Conservation (phyloP, 495 filamentous ascomycete species). For the Aspergillus sclerotioniger region DNA sequence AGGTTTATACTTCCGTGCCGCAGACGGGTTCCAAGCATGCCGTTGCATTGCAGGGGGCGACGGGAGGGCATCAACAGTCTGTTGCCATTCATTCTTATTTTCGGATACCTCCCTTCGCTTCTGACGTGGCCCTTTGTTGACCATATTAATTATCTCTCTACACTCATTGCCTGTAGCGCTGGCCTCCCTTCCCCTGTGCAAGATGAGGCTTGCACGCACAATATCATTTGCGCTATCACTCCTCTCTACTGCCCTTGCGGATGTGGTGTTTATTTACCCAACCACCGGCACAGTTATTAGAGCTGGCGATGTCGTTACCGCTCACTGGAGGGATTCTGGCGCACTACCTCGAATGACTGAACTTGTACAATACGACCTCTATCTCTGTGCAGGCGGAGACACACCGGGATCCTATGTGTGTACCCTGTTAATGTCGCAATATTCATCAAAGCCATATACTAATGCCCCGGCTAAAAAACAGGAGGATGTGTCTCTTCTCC, state of each 20-base stretch:
- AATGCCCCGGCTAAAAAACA: slow-evolving; percentile 16
- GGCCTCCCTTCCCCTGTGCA: neutral
- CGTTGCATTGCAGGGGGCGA: slow-evolving; percentile 1
- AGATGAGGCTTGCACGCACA: slow-evolving; percentile 34
- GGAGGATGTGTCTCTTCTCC: slow-evolving; percentile 45
- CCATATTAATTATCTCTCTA: neutral
- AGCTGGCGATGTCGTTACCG: slow-evolving; percentile 49
- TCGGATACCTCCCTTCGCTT: neutral
- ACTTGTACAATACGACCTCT: slow-evolving; percentile 57
- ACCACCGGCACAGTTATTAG: slow-evolving; percentile 41
- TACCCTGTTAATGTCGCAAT: neutral
- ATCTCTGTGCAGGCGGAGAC: slow-evolving; percentile 65
- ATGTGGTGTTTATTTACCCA: slow-evolving; percentile 50
- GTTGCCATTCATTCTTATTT: neutral
- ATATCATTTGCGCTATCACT: slow-evolving; percentile 42
- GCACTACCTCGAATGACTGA: slow-evolving; percentile 45
- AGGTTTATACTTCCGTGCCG: neutral
- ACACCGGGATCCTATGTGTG: slow-evolving; percentile 40
- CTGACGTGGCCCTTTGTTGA: neutral
- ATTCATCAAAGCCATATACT: neutral
- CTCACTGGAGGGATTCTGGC: slow-evolving; percentile 61
- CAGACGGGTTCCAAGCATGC: neutral
- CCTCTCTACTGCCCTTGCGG: slow-evolving; percentile 48
- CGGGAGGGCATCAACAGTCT: neutral
- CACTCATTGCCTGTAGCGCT: neutral